These are phyloP conservation scores for Rhododendron ovatum DNA, from an alignment of 148 eudicot genomes.

Conservation along the genomic window DNA sequence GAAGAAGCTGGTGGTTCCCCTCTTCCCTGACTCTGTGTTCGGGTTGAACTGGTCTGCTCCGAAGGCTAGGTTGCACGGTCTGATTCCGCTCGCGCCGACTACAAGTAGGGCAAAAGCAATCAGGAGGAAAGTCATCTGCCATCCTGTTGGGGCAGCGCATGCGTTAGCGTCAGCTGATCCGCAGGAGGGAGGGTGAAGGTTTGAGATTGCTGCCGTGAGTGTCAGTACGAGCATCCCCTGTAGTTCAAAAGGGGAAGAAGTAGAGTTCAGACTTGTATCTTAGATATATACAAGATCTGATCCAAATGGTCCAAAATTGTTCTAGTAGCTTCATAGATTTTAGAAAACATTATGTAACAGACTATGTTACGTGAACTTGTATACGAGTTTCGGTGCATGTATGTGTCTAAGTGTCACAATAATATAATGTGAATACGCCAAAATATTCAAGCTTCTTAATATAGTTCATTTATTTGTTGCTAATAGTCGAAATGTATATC, in stretches of 20 bases:
- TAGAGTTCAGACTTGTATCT: too few relatives aligned
- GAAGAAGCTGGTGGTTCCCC: conserved; percentile 51
- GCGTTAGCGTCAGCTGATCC: background rate
- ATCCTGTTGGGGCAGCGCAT: conserved; percentile 38
- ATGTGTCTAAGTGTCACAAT: too few relatives aligned
- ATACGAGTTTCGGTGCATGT: too few relatives aligned
- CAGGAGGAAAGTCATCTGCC: conserved; percentile 38
- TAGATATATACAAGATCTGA: too few relatives aligned
- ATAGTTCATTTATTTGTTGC: too few relatives aligned
- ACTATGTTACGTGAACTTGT: too few relatives aligned
- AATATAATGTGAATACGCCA: too few relatives aligned
- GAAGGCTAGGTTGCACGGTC: conserved; percentile 61
- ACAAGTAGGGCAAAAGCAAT: conserved; percentile 31
- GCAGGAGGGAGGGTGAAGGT: conserved; percentile 34
- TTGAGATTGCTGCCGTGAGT: conserved; percentile 40
- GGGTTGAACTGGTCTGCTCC: conserved; percentile 66
- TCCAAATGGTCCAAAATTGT: too few relatives aligned
- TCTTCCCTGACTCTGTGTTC: conserved; percentile 47
- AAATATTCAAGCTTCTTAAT: too few relatives aligned
- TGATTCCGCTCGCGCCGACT: conserved; percentile 48
- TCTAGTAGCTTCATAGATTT: too few relatives aligned
- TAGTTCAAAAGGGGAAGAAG: background rate
- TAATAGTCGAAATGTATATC: too few relatives aligned
- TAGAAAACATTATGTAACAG: too few relatives aligned
- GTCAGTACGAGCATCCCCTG: conserved; percentile 44